Evolutionary conservation across 306 rosid genomes (phyloP).

Genomic region (Castanospermum australe): DNA sequence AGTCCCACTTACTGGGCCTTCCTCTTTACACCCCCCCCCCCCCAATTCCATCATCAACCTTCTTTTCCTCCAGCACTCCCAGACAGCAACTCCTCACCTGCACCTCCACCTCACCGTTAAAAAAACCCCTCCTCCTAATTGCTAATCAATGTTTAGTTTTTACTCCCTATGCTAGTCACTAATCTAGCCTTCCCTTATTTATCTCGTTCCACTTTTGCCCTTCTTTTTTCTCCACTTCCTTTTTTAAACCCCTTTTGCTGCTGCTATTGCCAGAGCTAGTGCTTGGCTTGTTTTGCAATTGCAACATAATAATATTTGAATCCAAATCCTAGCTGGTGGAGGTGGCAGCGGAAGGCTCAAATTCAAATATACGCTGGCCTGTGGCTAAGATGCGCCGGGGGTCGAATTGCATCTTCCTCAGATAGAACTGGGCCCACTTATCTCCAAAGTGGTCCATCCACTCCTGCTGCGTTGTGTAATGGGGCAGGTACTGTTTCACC

Average conservation of each 20-base stretch:
- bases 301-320: neutral
- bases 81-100: neutral
- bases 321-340: neutral
- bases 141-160: neutral
- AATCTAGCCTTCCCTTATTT: neutral
- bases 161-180: neutral
- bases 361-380: constrained; percentile 77
- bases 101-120: neutral
- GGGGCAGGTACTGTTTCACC: constrained; percentile 91
- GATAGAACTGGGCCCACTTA: constrained; percentile 72
- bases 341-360: constrained; percentile 33
- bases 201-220: neutral
- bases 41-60: neutral
- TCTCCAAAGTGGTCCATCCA: constrained; percentile 93
- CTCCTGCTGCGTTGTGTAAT: constrained; percentile 64
- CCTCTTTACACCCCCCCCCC: too few species aligned
- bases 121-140: neutral
- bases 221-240: neutral
- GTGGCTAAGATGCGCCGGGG: constrained; percentile 83
- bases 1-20: neutral
- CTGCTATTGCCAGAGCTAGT: too few species aligned
- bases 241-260: too few species aligned
- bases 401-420: constrained; percentile 70
- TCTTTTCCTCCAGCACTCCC: neutral
- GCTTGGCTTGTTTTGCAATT: neutral